Evolutionary conservation across 768 basidiomycete species (phyloP).

Genomic region (Daedaleopsis sinensis): DNA sequence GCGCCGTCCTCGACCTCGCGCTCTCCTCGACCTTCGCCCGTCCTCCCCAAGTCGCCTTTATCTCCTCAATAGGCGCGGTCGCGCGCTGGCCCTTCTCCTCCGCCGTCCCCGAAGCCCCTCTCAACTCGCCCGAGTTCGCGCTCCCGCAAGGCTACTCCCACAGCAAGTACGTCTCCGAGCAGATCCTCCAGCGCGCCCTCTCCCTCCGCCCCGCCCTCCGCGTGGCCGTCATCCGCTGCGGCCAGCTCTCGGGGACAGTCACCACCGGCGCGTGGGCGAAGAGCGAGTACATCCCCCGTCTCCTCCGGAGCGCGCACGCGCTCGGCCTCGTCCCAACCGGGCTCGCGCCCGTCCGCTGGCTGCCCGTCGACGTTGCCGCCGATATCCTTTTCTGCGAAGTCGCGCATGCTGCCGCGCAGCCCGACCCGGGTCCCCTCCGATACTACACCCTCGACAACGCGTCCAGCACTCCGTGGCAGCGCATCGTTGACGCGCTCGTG

Average conservation of each 20-base stretch:
- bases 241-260: constrained; percentile 46
- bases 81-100: constrained; percentile 2
- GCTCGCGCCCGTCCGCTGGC: constrained; percentile 43
- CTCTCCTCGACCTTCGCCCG: constrained; percentile 7
- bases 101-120: constrained; percentile 2
- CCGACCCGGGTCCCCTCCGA: not conserved
- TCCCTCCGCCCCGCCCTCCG: constrained; percentile 38
- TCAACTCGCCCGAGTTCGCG: constrained; percentile 31
- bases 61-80: constrained; percentile 19
- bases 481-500: not conserved
- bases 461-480: not conserved
- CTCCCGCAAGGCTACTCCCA: constrained; percentile 48
- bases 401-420: not conserved
- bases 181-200: constrained; percentile 38
- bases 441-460: constrained; percentile 2
- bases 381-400: constrained; percentile 1
- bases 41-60: constrained; percentile 29
- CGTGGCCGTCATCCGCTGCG: constrained; percentile 44
- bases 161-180: constrained; percentile 47
- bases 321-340: constrained; percentile 34
- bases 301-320: constrained; percentile 33
- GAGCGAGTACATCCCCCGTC: constrained; percentile 49
- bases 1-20: constrained; percentile 21
- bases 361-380: constrained; percentile 45
- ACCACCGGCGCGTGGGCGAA: constrained; percentile 46